Evolutionary conservation across 176 grass and related monocot genomes (phyloP).

Genomic region (Pontederia paniculata): DNA sequence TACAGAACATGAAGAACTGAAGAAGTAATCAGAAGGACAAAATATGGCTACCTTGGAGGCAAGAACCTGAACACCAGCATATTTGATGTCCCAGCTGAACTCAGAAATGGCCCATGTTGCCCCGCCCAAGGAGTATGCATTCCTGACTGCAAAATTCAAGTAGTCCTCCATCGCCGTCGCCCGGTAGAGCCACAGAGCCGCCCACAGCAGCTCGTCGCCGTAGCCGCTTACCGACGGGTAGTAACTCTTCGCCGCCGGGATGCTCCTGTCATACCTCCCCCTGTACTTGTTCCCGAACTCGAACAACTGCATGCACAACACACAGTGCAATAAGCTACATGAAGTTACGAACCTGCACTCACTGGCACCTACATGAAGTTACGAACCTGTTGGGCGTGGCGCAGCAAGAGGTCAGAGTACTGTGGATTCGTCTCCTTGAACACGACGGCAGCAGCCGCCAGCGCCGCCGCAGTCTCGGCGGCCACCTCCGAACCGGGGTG

Average conservation of each 20-base stretch:
- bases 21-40: not conserved
- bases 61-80: constrained; percentile 5
- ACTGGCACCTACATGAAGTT: no score
- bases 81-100: constrained; percentile 17
- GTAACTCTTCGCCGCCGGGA: constrained; percentile 1
- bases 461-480: constrained; percentile 5
- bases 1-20: no score
- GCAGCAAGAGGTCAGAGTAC: constrained; percentile 2
- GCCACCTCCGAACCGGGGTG: constrained; percentile 10
- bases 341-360: no score
- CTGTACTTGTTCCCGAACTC: no score
- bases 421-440: constrained; percentile 7
- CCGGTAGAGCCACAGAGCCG: constrained; percentile 6
- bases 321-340: no score
- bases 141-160: not conserved
- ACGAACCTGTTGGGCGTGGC: constrained; percentile 8
- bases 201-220: constrained; percentile 18
- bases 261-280: no score
- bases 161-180: not conserved
- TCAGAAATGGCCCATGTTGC: not conserved
- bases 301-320: no score
- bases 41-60: not conserved
- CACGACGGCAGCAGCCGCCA: constrained; percentile 2
- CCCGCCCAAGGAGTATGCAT: constrained; percentile 1
- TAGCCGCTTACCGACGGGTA: constrained; percentile 16